Evolutionary conservation across 1,284 basidiomycete species (phyloP).

Genomic region (Gomphus sp.): DNA sequence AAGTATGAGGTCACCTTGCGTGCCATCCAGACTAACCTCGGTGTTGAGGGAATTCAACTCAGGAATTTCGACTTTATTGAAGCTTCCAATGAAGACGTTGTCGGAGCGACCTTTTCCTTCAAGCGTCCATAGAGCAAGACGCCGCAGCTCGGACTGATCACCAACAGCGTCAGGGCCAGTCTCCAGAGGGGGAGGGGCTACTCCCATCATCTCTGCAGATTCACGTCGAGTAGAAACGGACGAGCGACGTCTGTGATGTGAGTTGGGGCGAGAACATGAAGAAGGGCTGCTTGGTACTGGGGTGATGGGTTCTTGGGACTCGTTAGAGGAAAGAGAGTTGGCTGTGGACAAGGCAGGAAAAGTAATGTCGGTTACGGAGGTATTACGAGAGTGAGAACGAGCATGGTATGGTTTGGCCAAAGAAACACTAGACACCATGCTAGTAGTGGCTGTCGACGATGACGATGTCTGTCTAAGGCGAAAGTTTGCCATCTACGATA

Average conservation of each 20-base stretch:
- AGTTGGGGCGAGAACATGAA: slow-evolving; percentile 49
- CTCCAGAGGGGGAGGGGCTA: slow-evolving; percentile 33
- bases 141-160: slow-evolving; percentile 47
- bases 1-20: neutral
- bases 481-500: slow-evolving; percentile 5
- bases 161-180: slow-evolving; percentile 63
- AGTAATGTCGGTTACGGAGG: slow-evolving; percentile 26
- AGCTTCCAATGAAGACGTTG: slow-evolving; percentile 37
- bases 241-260: slow-evolving; percentile 70
- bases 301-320: slow-evolving; percentile 16
- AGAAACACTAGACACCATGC: neutral
- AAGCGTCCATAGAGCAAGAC: slow-evolving; percentile 67
- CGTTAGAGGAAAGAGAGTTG: slow-evolving; percentile 16
- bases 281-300: slow-evolving; percentile 20
- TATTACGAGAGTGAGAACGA: slow-evolving; percentile 66
- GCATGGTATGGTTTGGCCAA: slow-evolving; percentile 27
- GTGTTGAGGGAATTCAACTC: slow-evolving; percentile 52
- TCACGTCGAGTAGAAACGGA: slow-evolving; percentile 79
- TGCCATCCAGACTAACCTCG: slow-evolving; percentile 19
- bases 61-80: slow-evolving; percentile 70
- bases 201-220: slow-evolving; percentile 78
- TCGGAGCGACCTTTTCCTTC: slow-evolving; percentile 46
- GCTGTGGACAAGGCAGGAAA: slow-evolving; percentile 33
- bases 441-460: neutral
- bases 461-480: slow-evolving; percentile 3